Base-by-base conservation (phyloP, 2,329 filamentous ascomycete genomes). In the Leptosphaerulina australis region DNA sequence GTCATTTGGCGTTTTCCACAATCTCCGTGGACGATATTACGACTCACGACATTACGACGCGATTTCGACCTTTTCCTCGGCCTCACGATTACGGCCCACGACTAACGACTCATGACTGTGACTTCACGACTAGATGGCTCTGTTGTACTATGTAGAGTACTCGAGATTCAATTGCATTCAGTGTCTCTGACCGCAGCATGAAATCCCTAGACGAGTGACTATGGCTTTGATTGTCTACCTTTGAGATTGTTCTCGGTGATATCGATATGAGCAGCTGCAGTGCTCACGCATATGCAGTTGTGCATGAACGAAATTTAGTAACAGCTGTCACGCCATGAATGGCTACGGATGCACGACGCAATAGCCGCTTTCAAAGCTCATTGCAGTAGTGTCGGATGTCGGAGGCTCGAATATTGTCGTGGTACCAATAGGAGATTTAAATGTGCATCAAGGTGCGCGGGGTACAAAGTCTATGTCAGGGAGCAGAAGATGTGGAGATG, bases 321-420 rank as follows among this genome's bases (percentile, higher is more conserved):
- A 51, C 63, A 68, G 62, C 58, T 70, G 66, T 62, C 63, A 55
- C 33, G 40, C 46, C 24, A 20, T 63, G 56, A 68, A 37, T 69
- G 65, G 66, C 54, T 59, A 35, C 21, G 39, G 44, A 40, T 44
- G 44, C 31, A 44, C 8, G 30, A 25, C 12, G 25, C 35, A n/a
- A 34, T 30, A 18, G 18, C 38, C 40, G 29, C 30, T 35, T 24
- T 40, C 44, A 37, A 40, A 29, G 31, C 45, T 26, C 30, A 20
- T 30, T 43, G 39, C 39, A 50, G 46, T 50, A 28, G 28, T 34
- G 26, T 22, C 26, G 21, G 38, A 29, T 9, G 10, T 29, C 24
- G 3, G 22, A 44, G 39, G 26, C 24, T 45, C 25, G 6, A n/a
- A 11, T 35, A 40, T 17, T 10, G 28, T 41, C 33, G 39, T 44